Evolutionary conservation across 768 basidiomycete genomes (phyloP).

Genomic region (Tylopilus felleus): DNA sequence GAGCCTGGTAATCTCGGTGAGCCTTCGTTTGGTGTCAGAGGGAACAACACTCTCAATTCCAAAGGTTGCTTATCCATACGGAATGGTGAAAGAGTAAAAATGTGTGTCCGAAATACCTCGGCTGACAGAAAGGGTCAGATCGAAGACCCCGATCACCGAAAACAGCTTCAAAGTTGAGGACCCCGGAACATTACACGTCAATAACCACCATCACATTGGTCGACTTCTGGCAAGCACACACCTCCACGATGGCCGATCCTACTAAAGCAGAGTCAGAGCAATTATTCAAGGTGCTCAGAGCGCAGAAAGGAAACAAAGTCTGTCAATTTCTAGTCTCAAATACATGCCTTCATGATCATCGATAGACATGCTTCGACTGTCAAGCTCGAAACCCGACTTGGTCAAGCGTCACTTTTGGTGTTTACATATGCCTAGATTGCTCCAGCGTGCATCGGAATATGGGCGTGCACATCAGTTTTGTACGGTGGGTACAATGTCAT

Average conservation of each 20-base stretch:
- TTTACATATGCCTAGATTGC: constrained; percentile 98
- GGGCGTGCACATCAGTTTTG: constrained; percentile 98
- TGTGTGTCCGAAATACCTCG: no score
- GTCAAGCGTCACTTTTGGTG: constrained; percentile 94
- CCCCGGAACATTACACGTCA: constrained; percentile 23
- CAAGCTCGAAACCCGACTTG: constrained; percentile 95
- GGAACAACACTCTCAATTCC: background rate
- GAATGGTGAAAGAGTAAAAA: no score
- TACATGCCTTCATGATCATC: constrained; percentile 10
- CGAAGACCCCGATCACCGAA: constrained; percentile 15
- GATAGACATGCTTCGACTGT: constrained; percentile 90
- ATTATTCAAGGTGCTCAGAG: constrained; percentile 75
- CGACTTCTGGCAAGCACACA: constrained; percentile 6
- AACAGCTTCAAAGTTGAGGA: background rate
- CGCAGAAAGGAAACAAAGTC: constrained; percentile 89
- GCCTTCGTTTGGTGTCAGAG: background rate
- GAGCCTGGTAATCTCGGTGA: background rate
- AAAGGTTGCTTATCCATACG: background rate
- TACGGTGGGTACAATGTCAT: constrained; percentile 56
- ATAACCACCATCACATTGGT: constrained; percentile 5
- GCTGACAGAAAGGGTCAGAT: no score
- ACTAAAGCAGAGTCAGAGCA: constrained; percentile 86
- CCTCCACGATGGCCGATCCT: constrained; percentile 58
- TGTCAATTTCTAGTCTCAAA: background rate
- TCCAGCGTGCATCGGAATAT: constrained; percentile 93